Base-by-base conservation (phyloP, 2,329 filamentous ascomycete genomes). In the Ramularia collo-cygni region DNA sequence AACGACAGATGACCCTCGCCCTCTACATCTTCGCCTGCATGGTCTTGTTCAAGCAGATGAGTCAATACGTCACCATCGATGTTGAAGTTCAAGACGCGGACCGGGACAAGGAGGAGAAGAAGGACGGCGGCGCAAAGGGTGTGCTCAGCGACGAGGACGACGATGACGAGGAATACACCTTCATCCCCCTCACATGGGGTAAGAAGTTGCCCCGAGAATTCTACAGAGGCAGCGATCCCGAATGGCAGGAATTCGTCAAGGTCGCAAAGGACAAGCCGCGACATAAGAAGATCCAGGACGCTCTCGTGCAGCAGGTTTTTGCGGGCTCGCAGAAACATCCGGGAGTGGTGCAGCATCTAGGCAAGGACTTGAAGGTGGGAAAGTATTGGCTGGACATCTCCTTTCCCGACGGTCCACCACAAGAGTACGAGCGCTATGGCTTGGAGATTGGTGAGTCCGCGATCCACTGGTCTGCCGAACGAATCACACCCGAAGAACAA, bases 221-320 rank as follows among this genome's bases (percentile, higher is more conserved):
- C 42, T 74, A 72, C 57, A 68, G 63, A 50, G 68, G 66, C 16
- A 67, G 64, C n/a, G 71, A 74, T 59, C 69, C 70, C 3, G 71
- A 74, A 47, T 74, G 70, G 71, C 65, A 72, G 51, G 68, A 68
- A 38, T 74, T 71, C 40, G 55, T 64, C 32, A 66, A 64, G 36
- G 48, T 74, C 12, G 60, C 66, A 5, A 61, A 58, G n/a, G 66
- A 75, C 48, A 56, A 57, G 17, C 35, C 59, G 19, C 57, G 63
- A 40, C 55, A 65, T 13, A 54, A 61, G 28, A 62, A 59, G 29
- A 62, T 71, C 40, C 60, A 64, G 56, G 58, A 56, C 10, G 62
- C 68, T 40, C 54, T 71, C 12, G 58, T 63, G 3, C 43, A 53
- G 12, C 40, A 61, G 6, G 54, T 70, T 8, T 64, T 60, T 35